Evolutionary conservation across 2,329 filamentous ascomycete species (phyloP).

Genomic region (Coniochaeta ligniaria): DNA sequence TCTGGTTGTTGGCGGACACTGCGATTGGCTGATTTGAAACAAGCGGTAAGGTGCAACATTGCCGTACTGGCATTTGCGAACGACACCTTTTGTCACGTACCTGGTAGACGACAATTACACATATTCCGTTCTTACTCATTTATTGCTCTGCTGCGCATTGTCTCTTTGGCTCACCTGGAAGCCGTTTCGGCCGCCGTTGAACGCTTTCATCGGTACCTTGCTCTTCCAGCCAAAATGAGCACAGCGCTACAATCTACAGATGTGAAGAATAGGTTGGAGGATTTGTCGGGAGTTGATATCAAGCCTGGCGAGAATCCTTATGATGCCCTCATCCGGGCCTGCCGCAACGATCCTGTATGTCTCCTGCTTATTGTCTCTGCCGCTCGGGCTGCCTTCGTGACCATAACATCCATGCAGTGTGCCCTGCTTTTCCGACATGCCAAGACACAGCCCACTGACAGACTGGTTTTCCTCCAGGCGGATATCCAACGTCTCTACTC

Average conservation of each 20-base stretch:
- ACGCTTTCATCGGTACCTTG: not conserved
- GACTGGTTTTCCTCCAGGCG: conserved; percentile 30
- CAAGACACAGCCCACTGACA: not conserved
- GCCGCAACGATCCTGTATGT: conserved; percentile 59
- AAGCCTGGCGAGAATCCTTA: conserved; percentile 64
- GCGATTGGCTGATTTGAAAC: not conserved
- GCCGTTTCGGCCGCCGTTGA: not conserved
- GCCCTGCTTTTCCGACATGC: not conserved
- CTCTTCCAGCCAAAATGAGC: conserved; percentile 22
- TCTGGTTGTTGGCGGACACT: no score
- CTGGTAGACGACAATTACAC: no score
- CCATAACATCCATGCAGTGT: not conserved
- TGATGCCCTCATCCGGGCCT: conserved; percentile 62
- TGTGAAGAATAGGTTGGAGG: conserved; percentile 43
- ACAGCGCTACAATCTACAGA: conserved; percentile 30
- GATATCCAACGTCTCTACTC: conserved; percentile 67
- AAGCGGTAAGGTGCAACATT: not conserved
- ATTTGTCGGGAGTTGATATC: conserved; percentile 43
- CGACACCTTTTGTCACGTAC: no score
- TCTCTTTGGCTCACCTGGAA: no score
- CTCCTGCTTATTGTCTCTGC: not conserved
- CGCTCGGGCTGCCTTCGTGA: not conserved
- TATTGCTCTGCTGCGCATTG: no score
- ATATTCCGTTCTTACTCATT: no score
- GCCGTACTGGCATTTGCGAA: not conserved